Percentiles rank a stretch among this genome's conserved stretches.
phyloP scores from a whole-genome alignment of 1,139 yeast species.

The Debaryomyces robertsiae region DNA sequence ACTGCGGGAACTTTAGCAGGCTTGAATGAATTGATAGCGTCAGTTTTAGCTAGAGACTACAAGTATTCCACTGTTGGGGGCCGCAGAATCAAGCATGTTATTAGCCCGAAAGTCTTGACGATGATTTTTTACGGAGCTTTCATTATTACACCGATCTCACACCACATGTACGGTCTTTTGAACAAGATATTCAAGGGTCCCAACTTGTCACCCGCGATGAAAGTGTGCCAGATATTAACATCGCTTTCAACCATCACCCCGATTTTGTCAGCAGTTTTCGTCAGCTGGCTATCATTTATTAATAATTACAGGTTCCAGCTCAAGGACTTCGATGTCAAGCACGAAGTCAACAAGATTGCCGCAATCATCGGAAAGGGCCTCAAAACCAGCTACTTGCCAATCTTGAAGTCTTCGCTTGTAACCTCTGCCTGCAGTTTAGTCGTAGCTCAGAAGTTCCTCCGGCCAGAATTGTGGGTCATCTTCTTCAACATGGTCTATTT shows the following conservation, averaged over 20 bases:
- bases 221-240: conserved; percentile 59
- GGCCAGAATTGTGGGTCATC: conserved; percentile 82
- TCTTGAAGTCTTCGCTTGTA: conserved; percentile 65
- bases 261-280: conserved; percentile 55
- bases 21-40: conserved; percentile 61
- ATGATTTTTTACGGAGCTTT: conserved; percentile 76
- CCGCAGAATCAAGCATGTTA: conserved; percentile 34
- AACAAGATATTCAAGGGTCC: conserved; percentile 48
- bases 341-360: conserved; percentile 25
- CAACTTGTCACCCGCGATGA: conserved; percentile 36
- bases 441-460: conserved; percentile 72
- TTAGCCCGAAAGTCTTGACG: conserved; percentile 53
- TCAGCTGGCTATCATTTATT: conserved; percentile 56
- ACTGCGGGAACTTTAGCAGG: conserved; percentile 62
- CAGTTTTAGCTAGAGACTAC: conserved; percentile 51
- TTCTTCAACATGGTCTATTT: conserved; percentile 77
- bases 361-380: conserved; percentile 39
- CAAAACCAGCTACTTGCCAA: conserved; percentile 52
- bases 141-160: conserved; percentile 75
- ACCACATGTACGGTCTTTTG: conserved; percentile 54
- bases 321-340: conserved; percentile 10
- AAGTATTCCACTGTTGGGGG: conserved; percentile 21
- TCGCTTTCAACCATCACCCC: conserved; percentile 70
- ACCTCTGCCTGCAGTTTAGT: conserved; percentile 65
- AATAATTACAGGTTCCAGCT: conserved; percentile 28